A percentile compares a stretch with the other conserved stretches of the same genome.
Conservation (phyloP, 2,329 filamentous ascomycete genomes). For the Fusarium albidum region DNA sequence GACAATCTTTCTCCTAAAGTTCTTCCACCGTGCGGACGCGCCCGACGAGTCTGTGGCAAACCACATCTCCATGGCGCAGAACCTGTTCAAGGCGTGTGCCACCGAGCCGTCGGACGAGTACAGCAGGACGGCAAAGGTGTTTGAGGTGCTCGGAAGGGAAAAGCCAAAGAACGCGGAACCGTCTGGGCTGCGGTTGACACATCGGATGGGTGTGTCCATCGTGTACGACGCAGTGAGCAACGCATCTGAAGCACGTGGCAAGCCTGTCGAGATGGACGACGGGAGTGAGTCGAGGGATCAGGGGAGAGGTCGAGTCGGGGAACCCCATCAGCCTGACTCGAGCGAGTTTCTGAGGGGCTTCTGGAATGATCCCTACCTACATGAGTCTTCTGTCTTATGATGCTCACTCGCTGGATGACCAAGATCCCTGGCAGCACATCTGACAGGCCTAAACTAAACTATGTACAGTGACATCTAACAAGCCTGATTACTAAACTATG, state of each 20-base stretch:
- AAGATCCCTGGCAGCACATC: not conserved
- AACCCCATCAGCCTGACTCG: not conserved
- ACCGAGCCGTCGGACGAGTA: conserved; percentile 23
- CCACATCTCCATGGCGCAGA: conserved; percentile 22
- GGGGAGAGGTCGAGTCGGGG: not conserved
- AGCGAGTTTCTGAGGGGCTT: conserved; percentile 19
- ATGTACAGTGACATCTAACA: too few relatives aligned
- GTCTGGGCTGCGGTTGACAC: conserved; percentile 8
- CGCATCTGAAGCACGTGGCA: conserved; percentile 20
- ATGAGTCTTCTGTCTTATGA: conserved; percentile 25
- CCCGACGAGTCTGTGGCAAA: conserved; percentile 22
- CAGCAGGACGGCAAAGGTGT: conserved; percentile 8
- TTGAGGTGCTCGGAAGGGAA: conserved; percentile 20
- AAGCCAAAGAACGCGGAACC: not conserved
- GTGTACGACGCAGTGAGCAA: conserved; percentile 22
- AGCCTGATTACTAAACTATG: too few relatives aligned
- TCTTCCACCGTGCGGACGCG: conserved; percentile 11
- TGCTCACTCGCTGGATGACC: not conserved
- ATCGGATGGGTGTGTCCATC: conserved; percentile 28
- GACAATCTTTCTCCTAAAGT: conserved; percentile 30
- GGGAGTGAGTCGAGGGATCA: not conserved
- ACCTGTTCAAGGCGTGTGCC: conserved; percentile 11
- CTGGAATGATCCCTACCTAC: conserved; percentile 26
- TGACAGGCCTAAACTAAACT: too few relatives aligned
- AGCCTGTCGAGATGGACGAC: conserved; percentile 12